Conservation (phyloP, 352 stramenopile genomes). For the Phytophthora pseudosyringae region DNA sequence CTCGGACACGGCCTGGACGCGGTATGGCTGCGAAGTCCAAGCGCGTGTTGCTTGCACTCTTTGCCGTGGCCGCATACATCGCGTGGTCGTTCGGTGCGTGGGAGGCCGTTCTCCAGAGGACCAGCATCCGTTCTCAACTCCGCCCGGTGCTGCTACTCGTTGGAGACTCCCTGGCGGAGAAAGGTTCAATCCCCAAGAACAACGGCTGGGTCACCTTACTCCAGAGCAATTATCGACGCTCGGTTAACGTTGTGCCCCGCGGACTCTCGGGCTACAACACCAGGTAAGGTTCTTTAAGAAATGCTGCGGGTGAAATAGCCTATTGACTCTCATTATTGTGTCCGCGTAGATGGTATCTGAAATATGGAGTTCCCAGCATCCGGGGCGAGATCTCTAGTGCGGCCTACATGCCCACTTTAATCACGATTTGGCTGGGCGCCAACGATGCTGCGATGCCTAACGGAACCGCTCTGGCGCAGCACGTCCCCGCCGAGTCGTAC, state of each 20-base stretch:
- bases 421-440: conserved; percentile 60
- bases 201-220: conserved; percentile 56
- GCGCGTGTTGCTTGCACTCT: conserved; percentile 1
- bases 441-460: conserved; percentile 57
- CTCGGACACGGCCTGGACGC: neutral
- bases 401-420: conserved; percentile 28
- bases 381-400: conserved; percentile 35
- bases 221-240: conserved; percentile 55
- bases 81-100: conserved; percentile 31
- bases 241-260: conserved; percentile 61
- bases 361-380: conserved; percentile 37
- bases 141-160: conserved; percentile 49
- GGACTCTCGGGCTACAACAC: conserved; percentile 67
- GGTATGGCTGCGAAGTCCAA: conserved; percentile 9
- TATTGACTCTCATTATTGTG: neutral
- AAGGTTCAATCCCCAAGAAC: conserved; percentile 13
- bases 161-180: conserved; percentile 76
- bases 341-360: conserved; percentile 31
- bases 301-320: neutral
- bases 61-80: conserved; percentile 21
- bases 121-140: conserved; percentile 13
- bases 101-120: conserved; percentile 12
- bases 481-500: conserved; percentile 54
- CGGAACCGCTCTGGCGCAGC: conserved; percentile 33
- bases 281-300: conserved; percentile 12